These are phyloP conservation scores for Penicillium canariense DNA, from an alignment of 495 filamentous ascomycete species.

Conservation along the genomic window DNA sequence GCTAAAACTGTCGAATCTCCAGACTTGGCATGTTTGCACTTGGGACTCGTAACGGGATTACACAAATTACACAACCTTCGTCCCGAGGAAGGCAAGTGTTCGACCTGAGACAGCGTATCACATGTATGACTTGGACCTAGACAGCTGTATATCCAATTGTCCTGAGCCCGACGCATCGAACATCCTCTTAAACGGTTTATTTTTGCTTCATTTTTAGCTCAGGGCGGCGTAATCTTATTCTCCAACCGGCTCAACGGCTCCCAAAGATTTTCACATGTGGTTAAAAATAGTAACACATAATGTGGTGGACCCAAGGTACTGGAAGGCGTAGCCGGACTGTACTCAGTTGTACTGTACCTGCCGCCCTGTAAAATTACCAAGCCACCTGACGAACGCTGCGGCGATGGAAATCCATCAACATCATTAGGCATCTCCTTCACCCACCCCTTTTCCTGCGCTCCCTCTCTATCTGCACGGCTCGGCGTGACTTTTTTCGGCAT, in stretches of 20 bases:
- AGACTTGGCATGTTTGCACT: constrained; percentile 18
- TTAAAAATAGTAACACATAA: constrained; percentile 26
- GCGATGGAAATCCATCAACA: constrained; percentile 25
- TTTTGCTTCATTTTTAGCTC: background rate
- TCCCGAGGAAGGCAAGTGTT: background rate
- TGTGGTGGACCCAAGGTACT: constrained; percentile 23
- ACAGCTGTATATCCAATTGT: background rate
- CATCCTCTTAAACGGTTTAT: background rate
- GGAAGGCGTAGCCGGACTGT: constrained; percentile 1
- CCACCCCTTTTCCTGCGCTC: constrained; percentile 13
- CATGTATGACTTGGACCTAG: background rate
- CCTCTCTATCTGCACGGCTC: constrained; percentile 6
- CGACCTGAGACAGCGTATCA: background rate
- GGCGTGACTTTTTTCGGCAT: constrained; percentile 2
- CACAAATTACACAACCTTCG: background rate
- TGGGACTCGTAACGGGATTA: constrained; percentile 15
- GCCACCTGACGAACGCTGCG: constrained; percentile 27
- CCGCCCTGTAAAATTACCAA: constrained; percentile 27
- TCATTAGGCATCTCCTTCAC: constrained; percentile 13
- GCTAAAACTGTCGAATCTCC: constrained; percentile 6
- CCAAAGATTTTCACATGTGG: constrained; percentile 1
- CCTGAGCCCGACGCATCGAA: background rate
- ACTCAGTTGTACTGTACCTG: constrained; percentile 8
- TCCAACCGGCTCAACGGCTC: constrained; percentile 5
- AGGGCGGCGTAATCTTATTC: background rate